Base-by-base conservation (phyloP, 2,329 filamentous ascomycete genomes). In the Fusarium sp. region DNA sequence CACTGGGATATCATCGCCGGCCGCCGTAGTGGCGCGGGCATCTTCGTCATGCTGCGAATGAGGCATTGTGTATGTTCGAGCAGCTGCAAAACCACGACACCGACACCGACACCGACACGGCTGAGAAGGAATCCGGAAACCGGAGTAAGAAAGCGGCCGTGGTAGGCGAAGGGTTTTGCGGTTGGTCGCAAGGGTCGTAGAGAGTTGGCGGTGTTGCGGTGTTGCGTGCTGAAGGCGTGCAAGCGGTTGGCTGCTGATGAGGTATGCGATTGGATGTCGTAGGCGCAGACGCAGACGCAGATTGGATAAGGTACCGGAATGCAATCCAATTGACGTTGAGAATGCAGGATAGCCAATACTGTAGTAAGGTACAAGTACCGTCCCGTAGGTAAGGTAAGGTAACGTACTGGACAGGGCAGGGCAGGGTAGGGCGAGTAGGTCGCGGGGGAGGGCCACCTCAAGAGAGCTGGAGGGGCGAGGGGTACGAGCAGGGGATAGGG, bases 1-100 rank as follows among this genome's bases (percentile, higher is more conserved):
- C 72, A 80, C 78, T 70, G 78, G 69, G 54, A 75, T 34, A 39
- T 57, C 67, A 57, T 73, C 64, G 55, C 70, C 77, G 63, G 69
- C 72, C 58, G 69, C 72, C 58, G 69, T 69, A 57, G 63, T 74
- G 56, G 63, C 61, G 44, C 72, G 50, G 39, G 56, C 52, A 61
- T 71, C 72, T 52, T 70, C 67, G 44, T 65, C 67, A 63, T 73
- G 69, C 45, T 76, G 73, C 40, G 76, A 71, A 52, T 77, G 70
- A 57, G 76, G 70, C 78, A 80, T 80, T 61, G 66, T 73, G 52
- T 51, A 65, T 69, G 44, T 42, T 55, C 44, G 46, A 52, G 57
- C 53, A 57, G 54, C 19, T 54, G 54, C 58, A 66, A 55, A 38
- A 69, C 54, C 45, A 66, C 50, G 49, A 62, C 52, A 60, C 67